These are phyloP conservation scores for Aquilaria malaccensis DNA, from an alignment of 345 rosid species.

Conservation along the genomic window DNA sequence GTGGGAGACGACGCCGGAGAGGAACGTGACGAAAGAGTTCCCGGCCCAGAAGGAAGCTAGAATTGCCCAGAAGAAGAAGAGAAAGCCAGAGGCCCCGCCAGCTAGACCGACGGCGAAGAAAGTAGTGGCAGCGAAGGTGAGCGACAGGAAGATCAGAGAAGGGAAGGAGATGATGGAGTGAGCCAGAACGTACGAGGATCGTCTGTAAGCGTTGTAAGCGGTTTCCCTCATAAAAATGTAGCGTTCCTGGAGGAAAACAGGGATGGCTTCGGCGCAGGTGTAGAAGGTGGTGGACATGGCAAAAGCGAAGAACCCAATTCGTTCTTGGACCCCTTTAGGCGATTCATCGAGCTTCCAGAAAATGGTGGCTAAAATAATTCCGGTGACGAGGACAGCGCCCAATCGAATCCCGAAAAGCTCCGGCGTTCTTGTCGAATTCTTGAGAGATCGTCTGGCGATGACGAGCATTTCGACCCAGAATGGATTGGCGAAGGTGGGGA, in stretches of 20 bases:
- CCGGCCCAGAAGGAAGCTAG: conserved; percentile 92
- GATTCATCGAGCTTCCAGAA: conserved; percentile 74
- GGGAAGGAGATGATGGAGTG: conserved; percentile 71
- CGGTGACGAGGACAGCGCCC: conserved; percentile 74
- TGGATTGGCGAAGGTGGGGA: conserved; percentile 78
- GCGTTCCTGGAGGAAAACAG: conserved; percentile 83
- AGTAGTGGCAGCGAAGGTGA: conserved; percentile 63
- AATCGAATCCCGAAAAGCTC: conserved; percentile 73
- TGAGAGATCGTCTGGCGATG: conserved; percentile 55
- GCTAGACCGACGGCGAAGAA: conserved; percentile 77
- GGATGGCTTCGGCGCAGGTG: conserved; percentile 93
- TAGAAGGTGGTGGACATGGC: conserved; percentile 96
- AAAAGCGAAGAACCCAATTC: conserved; percentile 85
- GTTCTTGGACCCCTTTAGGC: conserved; percentile 82
- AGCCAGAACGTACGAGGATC: conserved; percentile 88
- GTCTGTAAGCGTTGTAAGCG: conserved; percentile 81
- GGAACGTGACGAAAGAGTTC: conserved; percentile 85
- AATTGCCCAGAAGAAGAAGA: conserved; percentile 60
- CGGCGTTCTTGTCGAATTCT: conserved; percentile 74
- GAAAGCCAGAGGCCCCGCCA: conserved; percentile 63
- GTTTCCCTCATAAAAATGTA: conserved; percentile 98
- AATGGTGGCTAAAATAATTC: conserved; percentile 78
- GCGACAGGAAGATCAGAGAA: conserved; percentile 52
- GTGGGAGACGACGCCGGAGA: conserved; percentile 79
- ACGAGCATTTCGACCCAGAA: conserved; percentile 77